These are phyloP conservation scores for Picea sitchensis DNA, from an alignment of 75 land plant genomes.

Conservation along the genomic window DNA sequence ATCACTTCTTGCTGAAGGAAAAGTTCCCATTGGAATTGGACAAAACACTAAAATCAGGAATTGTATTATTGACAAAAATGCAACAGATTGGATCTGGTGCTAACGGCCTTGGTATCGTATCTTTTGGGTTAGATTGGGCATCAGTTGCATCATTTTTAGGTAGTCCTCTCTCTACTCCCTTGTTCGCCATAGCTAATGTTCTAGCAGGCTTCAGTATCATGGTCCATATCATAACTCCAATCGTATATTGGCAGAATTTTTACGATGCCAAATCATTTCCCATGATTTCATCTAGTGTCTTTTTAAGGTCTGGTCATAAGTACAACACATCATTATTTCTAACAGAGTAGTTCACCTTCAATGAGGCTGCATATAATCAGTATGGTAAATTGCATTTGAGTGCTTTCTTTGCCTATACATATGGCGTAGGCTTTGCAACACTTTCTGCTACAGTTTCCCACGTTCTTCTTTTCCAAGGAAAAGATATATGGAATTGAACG, in stretches of 20 bases:
- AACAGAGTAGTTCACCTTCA: conserved; percentile 22
- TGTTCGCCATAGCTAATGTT: conserved; percentile 21
- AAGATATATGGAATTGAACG: too few relatives aligned
- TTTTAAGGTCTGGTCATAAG: too few relatives aligned
- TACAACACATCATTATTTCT: conserved; percentile 14
- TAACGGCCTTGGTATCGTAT: conserved; percentile 32
- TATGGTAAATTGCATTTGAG: conserved; percentile 50
- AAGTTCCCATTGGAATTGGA: too few relatives aligned
- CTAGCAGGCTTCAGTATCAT: conserved; percentile 16
- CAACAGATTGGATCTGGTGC: conserved; percentile 46
- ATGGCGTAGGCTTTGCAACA: too few relatives aligned
- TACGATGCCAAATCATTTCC: background rate
- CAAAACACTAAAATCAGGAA: too few relatives aligned
- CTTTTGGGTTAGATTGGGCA: conserved; percentile 37
- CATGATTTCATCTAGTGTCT: too few relatives aligned
- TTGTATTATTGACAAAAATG: background rate
- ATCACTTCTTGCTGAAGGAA: too few relatives aligned
- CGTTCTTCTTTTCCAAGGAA: too few relatives aligned
- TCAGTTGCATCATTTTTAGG: conserved; percentile 11
- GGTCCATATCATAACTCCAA: conserved; percentile 21
- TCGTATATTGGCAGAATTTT: conserved; percentile 12
- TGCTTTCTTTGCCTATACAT: conserved; percentile 24
- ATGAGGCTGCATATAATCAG: conserved; percentile 22
- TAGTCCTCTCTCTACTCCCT: conserved; percentile 21
- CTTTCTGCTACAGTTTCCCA: too few relatives aligned